phyloP scores from a whole-genome alignment of 192 early-diverging fungal genomes.

The Podila epicladia region DNA sequence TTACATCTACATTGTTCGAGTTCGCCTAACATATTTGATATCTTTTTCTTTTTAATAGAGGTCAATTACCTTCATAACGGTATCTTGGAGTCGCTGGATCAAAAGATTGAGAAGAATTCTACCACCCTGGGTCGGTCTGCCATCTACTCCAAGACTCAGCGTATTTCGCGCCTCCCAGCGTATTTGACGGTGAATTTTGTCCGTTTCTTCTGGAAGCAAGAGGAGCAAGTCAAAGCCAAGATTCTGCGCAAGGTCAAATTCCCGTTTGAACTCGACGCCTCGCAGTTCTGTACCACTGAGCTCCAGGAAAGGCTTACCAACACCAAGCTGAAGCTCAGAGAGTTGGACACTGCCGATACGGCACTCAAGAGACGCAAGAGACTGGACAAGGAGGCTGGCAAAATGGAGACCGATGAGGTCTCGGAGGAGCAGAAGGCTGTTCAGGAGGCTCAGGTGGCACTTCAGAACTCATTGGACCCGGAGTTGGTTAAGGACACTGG shows the following conservation, averaged over 20 bases:
- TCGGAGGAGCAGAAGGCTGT: constrained; percentile 41
- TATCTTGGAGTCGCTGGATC: constrained; percentile 74
- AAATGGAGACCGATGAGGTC: constrained; percentile 32
- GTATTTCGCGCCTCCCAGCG: constrained; percentile 84
- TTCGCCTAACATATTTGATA: not conserved
- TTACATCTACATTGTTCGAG: not conserved
- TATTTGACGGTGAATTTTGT: constrained; percentile 94
- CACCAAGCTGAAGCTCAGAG: constrained; percentile 70
- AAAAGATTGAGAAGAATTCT: constrained; percentile 92
- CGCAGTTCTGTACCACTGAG: constrained; percentile 87
- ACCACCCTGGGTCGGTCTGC: constrained; percentile 82
- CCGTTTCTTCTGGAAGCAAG: constrained; percentile 94
- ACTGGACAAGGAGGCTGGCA: constrained; percentile 45
- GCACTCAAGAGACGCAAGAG: constrained; percentile 62
- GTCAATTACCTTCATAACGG: constrained; percentile 84
- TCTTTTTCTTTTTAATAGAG: constrained; percentile 41
- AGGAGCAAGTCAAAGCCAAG: constrained; percentile 84
- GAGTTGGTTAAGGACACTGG: constrained; percentile 84
- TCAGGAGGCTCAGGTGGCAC: constrained; percentile 23
- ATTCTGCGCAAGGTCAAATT: constrained; percentile 96
- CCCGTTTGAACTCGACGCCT: constrained; percentile 90
- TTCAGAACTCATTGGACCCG: constrained; percentile 67
- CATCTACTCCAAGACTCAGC: constrained; percentile 76
- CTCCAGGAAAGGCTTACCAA: constrained; percentile 79
- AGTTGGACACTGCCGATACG: constrained; percentile 72